phyloP scores from a whole-genome alignment of 1,139 yeast genomes.

The Geotrichum aggregatum region DNA sequence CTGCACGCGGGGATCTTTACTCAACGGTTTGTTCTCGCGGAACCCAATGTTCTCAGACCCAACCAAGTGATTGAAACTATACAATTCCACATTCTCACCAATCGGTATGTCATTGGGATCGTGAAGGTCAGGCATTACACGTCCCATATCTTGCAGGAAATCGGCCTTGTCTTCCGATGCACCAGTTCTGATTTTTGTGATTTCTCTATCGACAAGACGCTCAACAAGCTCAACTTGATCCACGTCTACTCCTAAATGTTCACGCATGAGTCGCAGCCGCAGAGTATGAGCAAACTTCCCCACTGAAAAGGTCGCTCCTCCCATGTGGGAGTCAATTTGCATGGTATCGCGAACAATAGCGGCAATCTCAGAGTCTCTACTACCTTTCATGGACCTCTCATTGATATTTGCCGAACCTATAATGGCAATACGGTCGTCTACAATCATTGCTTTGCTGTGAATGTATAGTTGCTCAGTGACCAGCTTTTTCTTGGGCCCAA shows the following conservation, averaged over 20 bases:
- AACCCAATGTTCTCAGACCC: constrained; percentile 85
- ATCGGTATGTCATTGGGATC: constrained; percentile 11
- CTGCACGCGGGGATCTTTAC: constrained; percentile 76
- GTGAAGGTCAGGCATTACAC: constrained; percentile 13
- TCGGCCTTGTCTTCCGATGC: neutral
- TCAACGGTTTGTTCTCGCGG: constrained; percentile 73
- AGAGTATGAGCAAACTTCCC: constrained; percentile 87
- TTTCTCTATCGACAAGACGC: constrained; percentile 38
- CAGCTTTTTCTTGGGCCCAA: constrained; percentile 69
- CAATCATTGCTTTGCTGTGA: constrained; percentile 60
- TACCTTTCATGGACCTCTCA: constrained; percentile 45
- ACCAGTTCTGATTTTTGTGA: constrained; percentile 1
- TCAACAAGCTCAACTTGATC: constrained; percentile 84
- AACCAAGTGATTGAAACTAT: constrained; percentile 81
- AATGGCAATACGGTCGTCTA: constrained; percentile 24
- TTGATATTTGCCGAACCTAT: constrained; percentile 27
- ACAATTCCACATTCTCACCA: constrained; percentile 24
- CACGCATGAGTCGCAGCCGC: constrained; percentile 90
- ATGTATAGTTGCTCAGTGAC: constrained; percentile 90
- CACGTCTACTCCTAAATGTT: constrained; percentile 89
- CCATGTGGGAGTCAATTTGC: constrained; percentile 70
- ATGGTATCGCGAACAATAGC: constrained; percentile 81
- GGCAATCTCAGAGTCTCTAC: constrained; percentile 91
- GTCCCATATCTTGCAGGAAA: constrained; percentile 13
- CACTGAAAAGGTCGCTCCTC: constrained; percentile 73